Base-by-base conservation (phyloP, 2,329 filamentous ascomycete genomes). In the Nothomitra cinnamomea region DNA sequence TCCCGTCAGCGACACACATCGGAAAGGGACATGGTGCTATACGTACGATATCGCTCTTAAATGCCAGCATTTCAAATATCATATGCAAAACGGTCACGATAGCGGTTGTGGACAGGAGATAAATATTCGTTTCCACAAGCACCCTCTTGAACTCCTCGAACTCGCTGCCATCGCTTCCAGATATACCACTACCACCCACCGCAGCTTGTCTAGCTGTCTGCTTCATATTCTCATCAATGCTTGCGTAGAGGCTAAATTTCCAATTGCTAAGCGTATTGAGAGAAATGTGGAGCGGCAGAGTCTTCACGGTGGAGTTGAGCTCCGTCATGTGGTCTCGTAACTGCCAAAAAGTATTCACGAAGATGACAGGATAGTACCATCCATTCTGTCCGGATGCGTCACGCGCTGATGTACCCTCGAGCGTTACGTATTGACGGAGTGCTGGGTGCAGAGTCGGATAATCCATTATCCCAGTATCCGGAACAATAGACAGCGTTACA, bases 111-210 rank as follows among this genome's bases (percentile, higher is more conserved):
- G 77, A 82, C 40, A 98, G 79, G 28, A 98, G 80, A 65, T 88
- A 94, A 36, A 87, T 83, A 68, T 96, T 96, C 25, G 88, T 95
- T 70, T 96, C 87, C 38, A 96, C 76, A 40, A 98, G 76, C 49
- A 96, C 85, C 63, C 94, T 85, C 73, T 98, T 98, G 72, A 98
- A 82, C 78, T 95, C 87, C 66, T 98, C 92, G 62, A 96, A 86
- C 68, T 98, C 92, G 55, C 78, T 86, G 42, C 92, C 92, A 64
- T 96, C 92, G 55, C 89, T 85, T 54, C 84, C 85, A 36, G 83
- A 79, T 4, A 84, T 73, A 2, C 80, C 72, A 17, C 13, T 13
- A 36, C 80, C 75, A 47, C 87, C 88, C 55, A 77, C 79, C 1
- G 88, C 87, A 51, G 85, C 85, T 64, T 87, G 82, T 47, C 80